Percentiles rank a stretch among this genome's conserved stretches.
Conservation (phyloP, 2,329 filamentous ascomycete genomes). For the Penicillium expansum region DNA sequence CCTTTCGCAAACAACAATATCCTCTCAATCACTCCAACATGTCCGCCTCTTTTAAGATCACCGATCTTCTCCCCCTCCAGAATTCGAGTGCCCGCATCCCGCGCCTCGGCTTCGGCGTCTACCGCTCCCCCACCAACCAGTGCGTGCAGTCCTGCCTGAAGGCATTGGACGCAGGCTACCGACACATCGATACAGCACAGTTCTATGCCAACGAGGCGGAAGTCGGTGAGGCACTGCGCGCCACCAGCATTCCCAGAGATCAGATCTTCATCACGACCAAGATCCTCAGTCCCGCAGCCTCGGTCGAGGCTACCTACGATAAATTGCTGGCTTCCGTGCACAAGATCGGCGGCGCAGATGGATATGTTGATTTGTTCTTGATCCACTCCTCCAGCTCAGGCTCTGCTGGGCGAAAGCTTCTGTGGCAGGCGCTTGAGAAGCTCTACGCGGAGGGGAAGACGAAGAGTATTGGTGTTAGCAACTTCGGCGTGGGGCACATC, state of each 20-base stretch:
- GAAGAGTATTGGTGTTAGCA: slow-evolving; percentile 69
- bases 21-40: slow-evolving; percentile 20
- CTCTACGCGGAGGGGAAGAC: slow-evolving; percentile 59
- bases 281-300: slow-evolving; percentile 55
- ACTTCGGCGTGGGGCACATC: slow-evolving; percentile 66
- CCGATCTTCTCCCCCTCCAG: slow-evolving; percentile 51
- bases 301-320: slow-evolving; percentile 58
- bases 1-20: slow-evolving; percentile 2
- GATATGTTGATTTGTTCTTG: slow-evolving; percentile 69
- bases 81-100: slow-evolving; percentile 58
- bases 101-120: slow-evolving; percentile 69
- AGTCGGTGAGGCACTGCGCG: slow-evolving; percentile 62
- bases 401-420: slow-evolving; percentile 53
- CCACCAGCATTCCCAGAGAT: slow-evolving; percentile 51
- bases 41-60: slow-evolving; percentile 44
- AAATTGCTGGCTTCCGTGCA: slow-evolving; percentile 61
- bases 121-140: slow-evolving; percentile 54
- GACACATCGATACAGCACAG: slow-evolving; percentile 61
- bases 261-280: slow-evolving; percentile 71
- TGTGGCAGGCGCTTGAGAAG: slow-evolving; percentile 67
- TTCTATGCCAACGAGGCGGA: slow-evolving; percentile 68
- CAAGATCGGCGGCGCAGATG: slow-evolving; percentile 57
- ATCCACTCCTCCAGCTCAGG: slow-evolving; percentile 64
- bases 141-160: slow-evolving; percentile 59
- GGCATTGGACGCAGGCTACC: slow-evolving; percentile 54